Conservation (phyloP, 495 filamentous ascomycete genomes). For the Podospora comata region DNA sequence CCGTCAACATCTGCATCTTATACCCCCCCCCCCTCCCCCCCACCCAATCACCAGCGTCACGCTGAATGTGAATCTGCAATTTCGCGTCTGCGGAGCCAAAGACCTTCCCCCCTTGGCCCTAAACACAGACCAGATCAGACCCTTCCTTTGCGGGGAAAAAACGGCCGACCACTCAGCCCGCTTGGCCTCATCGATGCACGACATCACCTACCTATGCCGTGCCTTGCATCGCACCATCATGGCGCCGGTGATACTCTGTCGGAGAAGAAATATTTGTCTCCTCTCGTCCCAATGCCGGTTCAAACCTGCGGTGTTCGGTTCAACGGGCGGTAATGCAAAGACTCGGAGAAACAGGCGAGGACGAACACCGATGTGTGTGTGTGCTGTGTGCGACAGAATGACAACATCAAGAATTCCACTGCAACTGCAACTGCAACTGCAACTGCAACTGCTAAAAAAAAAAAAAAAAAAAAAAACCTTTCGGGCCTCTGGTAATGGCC, state of each 20-base stretch:
- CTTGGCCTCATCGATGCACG: conserved; percentile 8
- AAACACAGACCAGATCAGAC: neutral
- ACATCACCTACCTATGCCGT: neutral
- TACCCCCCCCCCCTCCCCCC: too few relatives aligned
- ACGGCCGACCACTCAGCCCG: neutral
- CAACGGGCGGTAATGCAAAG: neutral
- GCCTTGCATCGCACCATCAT: neutral
- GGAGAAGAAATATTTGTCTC: too few relatives aligned
- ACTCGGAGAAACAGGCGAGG: neutral
- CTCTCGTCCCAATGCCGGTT: too few relatives aligned
- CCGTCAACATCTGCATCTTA: neutral
- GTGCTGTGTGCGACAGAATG: neutral
- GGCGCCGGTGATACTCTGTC: neutral
- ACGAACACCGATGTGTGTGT: too few relatives aligned
- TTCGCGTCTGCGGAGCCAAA: neutral
- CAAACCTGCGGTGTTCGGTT: neutral
- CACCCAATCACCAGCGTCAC: neutral
- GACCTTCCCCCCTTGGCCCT: neutral
- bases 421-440: too few relatives aligned
- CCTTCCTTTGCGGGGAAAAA: conserved; percentile 12
- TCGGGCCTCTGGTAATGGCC: neutral
- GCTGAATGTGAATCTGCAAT: conserved; percentile 9
- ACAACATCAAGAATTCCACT: neutral
- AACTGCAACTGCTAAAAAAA: too few relatives aligned
- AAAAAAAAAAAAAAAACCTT: neutral